These are phyloP conservation scores for Uncinocarpus reesii DNA, from an alignment of 2,329 filamentous ascomycete genomes.

Conservation along the genomic window DNA sequence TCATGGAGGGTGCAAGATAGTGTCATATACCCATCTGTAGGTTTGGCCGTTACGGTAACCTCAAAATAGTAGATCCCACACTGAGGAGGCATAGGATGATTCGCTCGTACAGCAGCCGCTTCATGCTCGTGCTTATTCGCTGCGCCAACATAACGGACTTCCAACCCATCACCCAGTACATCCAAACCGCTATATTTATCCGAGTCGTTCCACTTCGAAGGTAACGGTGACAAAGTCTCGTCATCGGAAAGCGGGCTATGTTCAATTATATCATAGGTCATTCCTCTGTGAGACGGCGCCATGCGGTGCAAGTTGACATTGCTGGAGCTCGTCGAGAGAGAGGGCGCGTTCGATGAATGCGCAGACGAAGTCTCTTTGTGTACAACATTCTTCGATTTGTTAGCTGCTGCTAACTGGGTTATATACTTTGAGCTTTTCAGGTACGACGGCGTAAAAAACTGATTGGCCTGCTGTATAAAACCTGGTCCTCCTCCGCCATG, in stretches of 20 bases:
- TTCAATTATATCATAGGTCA: conserved; percentile 78
- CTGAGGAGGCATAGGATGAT: conserved; percentile 76
- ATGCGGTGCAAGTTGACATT: conserved; percentile 49
- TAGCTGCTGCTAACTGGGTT: conserved; percentile 59
- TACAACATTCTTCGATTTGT: conserved; percentile 50
- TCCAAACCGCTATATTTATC: conserved; percentile 69
- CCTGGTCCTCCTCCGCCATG: conserved; percentile 14
- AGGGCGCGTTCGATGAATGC: conserved; percentile 31
- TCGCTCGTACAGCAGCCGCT: conserved; percentile 68
- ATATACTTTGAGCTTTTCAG: conserved; percentile 68
- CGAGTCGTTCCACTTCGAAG: conserved; percentile 68
- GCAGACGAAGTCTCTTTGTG: conserved; percentile 42
- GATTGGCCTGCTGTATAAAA: conserved; percentile 20
- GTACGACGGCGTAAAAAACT: conserved; percentile 78
- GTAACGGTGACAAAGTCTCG: conserved; percentile 58
- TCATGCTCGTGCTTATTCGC: conserved; percentile 58
- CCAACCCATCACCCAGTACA: conserved; percentile 59
- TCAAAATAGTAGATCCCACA: conserved; percentile 96
- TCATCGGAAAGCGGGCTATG: conserved; percentile 52
- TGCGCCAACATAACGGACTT: conserved; percentile 53
- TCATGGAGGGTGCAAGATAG: conserved; percentile 8
- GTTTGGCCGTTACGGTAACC: conserved; percentile 54
- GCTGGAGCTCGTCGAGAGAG: conserved; percentile 46
- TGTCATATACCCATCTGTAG: conserved; percentile 52
- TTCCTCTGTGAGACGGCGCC: conserved; percentile 59